Base-by-base conservation (phyloP, 1,284 basidiomycete genomes). In the Puccinia coronata region DNA sequence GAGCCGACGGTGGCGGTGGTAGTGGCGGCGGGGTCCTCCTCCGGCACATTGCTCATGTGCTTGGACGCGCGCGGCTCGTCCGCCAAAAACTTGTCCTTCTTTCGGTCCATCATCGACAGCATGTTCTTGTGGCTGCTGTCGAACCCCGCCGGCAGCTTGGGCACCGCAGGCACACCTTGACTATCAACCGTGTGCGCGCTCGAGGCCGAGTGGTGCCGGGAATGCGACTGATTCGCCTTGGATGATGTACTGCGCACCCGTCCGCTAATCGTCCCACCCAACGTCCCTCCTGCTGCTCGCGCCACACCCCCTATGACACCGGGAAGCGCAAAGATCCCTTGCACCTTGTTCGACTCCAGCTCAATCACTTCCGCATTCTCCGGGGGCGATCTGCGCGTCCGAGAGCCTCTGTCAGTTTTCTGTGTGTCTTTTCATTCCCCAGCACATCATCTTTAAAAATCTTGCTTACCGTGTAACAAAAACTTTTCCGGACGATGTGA, bases 321-420 rank as follows among this genome's bases (percentile, higher is more conserved):
- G 18, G 77, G 77, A n/a, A 79, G 11, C 4, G 77, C 77, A 53
- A 79, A 79, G 41, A 79, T 70, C 12, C 77, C 77, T 59, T 79
- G n/a, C 14, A 61, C 55, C 25, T 79, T 69, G 31, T n/a, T 57
- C 36, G 47, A 53, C 39, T 69, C 25, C 51, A 79, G 20, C 49
- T 79, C 77, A 43, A 79, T 79, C 6, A 79, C 77, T 71, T 79
- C 77, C 23, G 63, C 77, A 31, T 53, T 71, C n/a, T 79, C 77
- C 12, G 77, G 77, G 41, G 77, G 77, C 31, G 77, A 79, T 39
- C 77, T 79, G 51, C 28, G 31, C 36, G 25, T 36, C 70, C 41
- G 31, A 4, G 3, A 76, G 47, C 34, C 25, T 63, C 20, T 4
- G 55, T 47, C n/a, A 57, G 39, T 25, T 25, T 47, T n/a, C 12